Base-by-base conservation (phyloP, 306 rosid genomes). In the Gastrolobium bilobum region DNA sequence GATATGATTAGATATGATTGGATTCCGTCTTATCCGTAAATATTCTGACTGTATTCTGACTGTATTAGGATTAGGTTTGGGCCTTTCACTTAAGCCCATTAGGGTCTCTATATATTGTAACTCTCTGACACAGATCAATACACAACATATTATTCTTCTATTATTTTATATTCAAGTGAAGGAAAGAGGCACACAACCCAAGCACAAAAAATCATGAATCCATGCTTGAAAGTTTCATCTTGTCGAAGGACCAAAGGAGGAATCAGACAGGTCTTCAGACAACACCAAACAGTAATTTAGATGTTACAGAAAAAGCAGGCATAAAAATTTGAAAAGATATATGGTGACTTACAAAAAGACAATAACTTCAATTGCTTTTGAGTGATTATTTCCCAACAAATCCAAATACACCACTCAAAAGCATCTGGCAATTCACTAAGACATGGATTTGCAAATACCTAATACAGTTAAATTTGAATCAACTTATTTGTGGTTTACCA, bases 241-340 rank as follows among this genome's bases (percentile, higher is more conserved):
- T 26, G 52, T 46, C 62, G 10, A 68, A 68, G 79, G 63, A 20
- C 35, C 65, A 70, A 62, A 75, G 47, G 61, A 70, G 31, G 76
- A 72, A 63, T 8, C 46, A 56, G 68, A 29, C 39, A 80, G 40
- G 14, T 56, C 44, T 71, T 71, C 51, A 13, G 67, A 58, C 30
- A 56, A 40, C 3, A 37, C 67, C 46, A 20, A 10, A 54, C 33
- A 58, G 44, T 30, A 71, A 67, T 54, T 56, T 14, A 26, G 61
- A 30, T 5, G 3, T 63, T 35, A 3, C 15, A 67, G 11, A 31
- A 26, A 50, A 39, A 33, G 38, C 10, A 30, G 38, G 46, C 34
- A 8, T 14, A 42, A 9, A n/a, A 51, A 34, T 29, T 35, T 57
- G 8, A 52, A 46, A 69, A 44, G 15, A 63, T 39, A 13, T 11